Percentiles rank a stretch among this genome's conserved stretches.
Evolutionary conservation across 495 filamentous ascomycete genomes (phyloP).

Genomic region (Neurospora hispaniola): DNA sequence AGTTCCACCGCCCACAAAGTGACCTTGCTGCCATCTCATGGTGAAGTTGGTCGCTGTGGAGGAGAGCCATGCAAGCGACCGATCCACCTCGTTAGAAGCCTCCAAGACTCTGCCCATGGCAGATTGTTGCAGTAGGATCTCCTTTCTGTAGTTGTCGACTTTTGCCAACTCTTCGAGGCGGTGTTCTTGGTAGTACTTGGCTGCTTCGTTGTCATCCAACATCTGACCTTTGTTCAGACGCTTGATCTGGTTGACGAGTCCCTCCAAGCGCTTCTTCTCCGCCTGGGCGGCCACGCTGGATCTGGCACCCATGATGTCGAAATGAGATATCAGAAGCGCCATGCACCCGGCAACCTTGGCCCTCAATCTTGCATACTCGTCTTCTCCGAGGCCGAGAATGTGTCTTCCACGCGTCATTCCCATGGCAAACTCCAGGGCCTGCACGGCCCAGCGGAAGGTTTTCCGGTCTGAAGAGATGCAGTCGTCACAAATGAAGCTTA

Average conservation of each 20-base stretch:
- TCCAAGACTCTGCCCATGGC: slow-evolving; percentile 84
- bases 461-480: slow-evolving; percentile 90
- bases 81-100: slow-evolving; percentile 87
- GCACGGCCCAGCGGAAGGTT: slow-evolving; percentile 94
- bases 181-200: slow-evolving; percentile 57
- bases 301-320: slow-evolving; percentile 96
- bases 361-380: slow-evolving; percentile 70
- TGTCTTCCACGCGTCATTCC: slow-evolving; percentile 87
- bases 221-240: slow-evolving; percentile 66
- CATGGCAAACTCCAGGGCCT: slow-evolving; percentile 94
- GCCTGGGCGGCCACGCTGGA: slow-evolving; percentile 86
- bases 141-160: slow-evolving; percentile 67
- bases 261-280: slow-evolving; percentile 62
- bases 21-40: slow-evolving; percentile 93
- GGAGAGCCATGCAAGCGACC: slow-evolving; percentile 85
- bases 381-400: slow-evolving; percentile 74
- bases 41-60: slow-evolving; percentile 90
- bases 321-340: slow-evolving; percentile 94
- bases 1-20: slow-evolving; percentile 92
- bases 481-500: slow-evolving; percentile 95
- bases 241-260: slow-evolving; percentile 59
- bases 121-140: slow-evolving; percentile 78
- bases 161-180: slow-evolving; percentile 57
- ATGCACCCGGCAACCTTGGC: slow-evolving; percentile 94
- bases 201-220: slow-evolving; percentile 77